Evolutionary conservation across 2,329 filamentous ascomycete species (phyloP).

Genomic region (Pseudogymnoascus sp.): DNA sequence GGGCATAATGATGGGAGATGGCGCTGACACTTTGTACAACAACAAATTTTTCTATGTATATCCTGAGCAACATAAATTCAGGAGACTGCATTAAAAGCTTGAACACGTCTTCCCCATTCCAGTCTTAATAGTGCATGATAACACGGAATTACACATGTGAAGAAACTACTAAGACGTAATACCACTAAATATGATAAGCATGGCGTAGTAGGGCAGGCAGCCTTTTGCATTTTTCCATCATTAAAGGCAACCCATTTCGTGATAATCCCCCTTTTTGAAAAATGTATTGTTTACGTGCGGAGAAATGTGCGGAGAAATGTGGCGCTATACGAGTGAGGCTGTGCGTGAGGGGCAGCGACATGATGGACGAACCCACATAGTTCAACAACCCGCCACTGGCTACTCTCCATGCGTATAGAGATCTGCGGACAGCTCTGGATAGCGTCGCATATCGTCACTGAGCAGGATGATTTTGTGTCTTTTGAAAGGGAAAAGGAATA

Average conservation of each 20-base stretch:
- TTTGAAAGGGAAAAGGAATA: not conserved
- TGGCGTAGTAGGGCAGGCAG: not conserved
- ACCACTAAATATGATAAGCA: not conserved
- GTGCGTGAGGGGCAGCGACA: not conserved
- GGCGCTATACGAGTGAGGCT: not conserved
- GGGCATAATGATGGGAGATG: constrained; percentile 3
- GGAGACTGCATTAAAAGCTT: constrained; percentile 7
- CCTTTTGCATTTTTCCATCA: not conserved
- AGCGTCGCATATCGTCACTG: not conserved
- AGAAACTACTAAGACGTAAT: not conserved
- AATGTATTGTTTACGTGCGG: not conserved
- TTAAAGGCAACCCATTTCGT: not conserved
- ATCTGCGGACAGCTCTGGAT: not conserved
- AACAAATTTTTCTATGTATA: constrained; percentile 10
- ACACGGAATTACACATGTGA: not conserved
- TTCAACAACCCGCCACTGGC: not conserved
- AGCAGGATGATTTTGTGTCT: not conserved
- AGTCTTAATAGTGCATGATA: not conserved
- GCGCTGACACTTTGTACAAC: constrained; percentile 10
- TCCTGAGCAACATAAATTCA: constrained; percentile 6
- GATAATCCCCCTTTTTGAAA: not conserved
- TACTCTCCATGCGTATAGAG: not conserved
- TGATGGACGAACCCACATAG: not conserved
- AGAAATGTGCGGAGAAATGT: not conserved
- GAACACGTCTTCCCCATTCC: not conserved